Percentiles rank a stretch among this genome's conserved stretches.
phyloP scores from a whole-genome alignment of 2,329 filamentous ascomycete species.

The Ascochyta lentis region DNA sequence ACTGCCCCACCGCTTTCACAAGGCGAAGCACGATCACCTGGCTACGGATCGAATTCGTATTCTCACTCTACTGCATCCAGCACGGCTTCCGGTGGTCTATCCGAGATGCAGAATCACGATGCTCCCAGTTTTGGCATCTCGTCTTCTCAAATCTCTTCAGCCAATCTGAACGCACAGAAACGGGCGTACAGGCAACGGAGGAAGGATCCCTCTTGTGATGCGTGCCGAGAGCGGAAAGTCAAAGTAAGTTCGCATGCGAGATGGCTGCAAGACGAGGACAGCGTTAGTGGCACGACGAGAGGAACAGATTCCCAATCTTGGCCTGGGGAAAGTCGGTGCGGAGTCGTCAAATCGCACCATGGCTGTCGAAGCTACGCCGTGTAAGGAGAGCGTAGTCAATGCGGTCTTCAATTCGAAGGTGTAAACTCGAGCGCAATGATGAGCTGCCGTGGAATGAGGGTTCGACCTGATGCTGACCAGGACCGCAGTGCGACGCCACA shows the following conservation, averaged over 20 bases:
- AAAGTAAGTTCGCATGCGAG: slow-evolving; percentile 55
- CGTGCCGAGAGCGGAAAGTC: slow-evolving; percentile 83
- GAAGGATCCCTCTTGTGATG: slow-evolving; percentile 97
- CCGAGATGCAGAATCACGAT: slow-evolving; percentile 41
- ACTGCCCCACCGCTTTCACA: slow-evolving; percentile 39
- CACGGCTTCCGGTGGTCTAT: slow-evolving; percentile 40
- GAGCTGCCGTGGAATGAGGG: background rate
- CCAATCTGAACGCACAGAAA: slow-evolving; percentile 77
- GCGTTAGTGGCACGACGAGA: background rate
- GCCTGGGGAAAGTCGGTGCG: background rate
- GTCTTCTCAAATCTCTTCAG: slow-evolving; percentile 51
- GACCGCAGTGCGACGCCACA: slow-evolving; percentile 81
- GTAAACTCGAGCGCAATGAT: no score
- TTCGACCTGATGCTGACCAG: slow-evolving; percentile 21
- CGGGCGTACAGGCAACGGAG: slow-evolving; percentile 91
- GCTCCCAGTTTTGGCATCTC: slow-evolving; percentile 50
- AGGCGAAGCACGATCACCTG: slow-evolving; percentile 41
- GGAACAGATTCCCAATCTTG: background rate
- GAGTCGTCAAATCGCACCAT: background rate
- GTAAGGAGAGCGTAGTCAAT: no score
- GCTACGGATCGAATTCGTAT: slow-evolving; percentile 40
- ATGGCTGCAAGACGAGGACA: background rate
- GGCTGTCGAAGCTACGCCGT: no score
- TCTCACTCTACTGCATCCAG: slow-evolving; percentile 47
- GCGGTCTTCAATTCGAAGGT: no score